phyloP scores from a whole-genome alignment of 2,329 filamentous ascomycete genomes.

The Bipolaris oryzae region DNA sequence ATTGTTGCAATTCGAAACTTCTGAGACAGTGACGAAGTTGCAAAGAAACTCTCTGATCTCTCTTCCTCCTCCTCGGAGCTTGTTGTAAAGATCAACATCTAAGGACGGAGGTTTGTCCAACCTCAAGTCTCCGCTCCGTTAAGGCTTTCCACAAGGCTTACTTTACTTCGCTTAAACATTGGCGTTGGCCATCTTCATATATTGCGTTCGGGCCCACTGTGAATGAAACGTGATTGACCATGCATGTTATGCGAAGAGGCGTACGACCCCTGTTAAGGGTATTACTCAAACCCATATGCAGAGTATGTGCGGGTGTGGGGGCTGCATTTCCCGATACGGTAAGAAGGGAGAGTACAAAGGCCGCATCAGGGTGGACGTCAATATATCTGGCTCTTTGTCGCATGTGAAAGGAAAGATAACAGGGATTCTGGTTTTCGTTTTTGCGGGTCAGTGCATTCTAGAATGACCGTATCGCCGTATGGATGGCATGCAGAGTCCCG shows the following conservation, averaged over 20 bases:
- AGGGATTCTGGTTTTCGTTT: neutral
- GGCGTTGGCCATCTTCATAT: neutral
- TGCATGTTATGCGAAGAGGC: neutral
- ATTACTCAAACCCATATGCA: neutral
- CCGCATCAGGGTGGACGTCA: neutral
- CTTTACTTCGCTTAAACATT: constrained; percentile 3
- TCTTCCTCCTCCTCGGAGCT: neutral
- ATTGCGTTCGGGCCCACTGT: neutral
- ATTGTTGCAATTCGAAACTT: too few relatives aligned
- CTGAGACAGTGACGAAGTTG: too few relatives aligned
- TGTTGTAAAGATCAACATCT: neutral
- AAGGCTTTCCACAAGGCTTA: constrained; percentile 18
- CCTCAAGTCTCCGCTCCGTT: constrained; percentile 6
- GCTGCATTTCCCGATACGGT: neutral
- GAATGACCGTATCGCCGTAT: neutral
- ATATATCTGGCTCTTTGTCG: neutral
- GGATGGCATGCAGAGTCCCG: neutral
- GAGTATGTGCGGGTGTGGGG: neutral
- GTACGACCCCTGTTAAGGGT: too few relatives aligned
- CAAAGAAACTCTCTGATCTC: too few relatives aligned
- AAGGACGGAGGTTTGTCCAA: neutral
- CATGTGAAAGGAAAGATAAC: neutral
- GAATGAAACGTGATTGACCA: neutral
- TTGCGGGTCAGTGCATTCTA: neutral
- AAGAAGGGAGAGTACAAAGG: neutral